Base-by-base conservation (phyloP, 768 basidiomycete species). In the Tricholoma furcatifolium region DNA sequence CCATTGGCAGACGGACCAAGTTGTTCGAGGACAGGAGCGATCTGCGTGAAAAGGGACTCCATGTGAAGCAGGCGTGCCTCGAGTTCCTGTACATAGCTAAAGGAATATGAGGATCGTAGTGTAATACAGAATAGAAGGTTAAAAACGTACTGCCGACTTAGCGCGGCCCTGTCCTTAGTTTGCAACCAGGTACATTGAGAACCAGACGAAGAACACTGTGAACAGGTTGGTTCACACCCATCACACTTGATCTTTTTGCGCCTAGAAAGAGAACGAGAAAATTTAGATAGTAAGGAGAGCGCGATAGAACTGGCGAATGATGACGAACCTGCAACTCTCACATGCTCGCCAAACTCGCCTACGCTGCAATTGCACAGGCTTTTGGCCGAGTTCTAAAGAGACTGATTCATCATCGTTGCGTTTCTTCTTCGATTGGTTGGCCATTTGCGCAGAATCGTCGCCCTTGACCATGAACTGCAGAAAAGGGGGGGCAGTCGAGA, bases 231-330 rank as follows among this genome's bases (percentile, higher is more conserved):
- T 65, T 93, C 91, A 62, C 75, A 81, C 58, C 91, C 91, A 72
- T 93, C 91, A 70, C 91, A 93, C 68, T 93, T 93, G 67, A 93
- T 92, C 79, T 93, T 93, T 82, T 93, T 93, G 59, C 90, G 84
- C 56, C 91, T 91, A 67, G 52, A 36, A 50, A 58, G 56, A 52
- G 50, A 50, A 47, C 58, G 50, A 50, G 52, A 54, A 44, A 57
- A 46, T 38, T 43, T 39, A 27, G 15, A 18, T 32, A 58, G 47
- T 52, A 41, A 55, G 49, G 38, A 36, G 9, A 32, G 18, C 20
- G 45, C 60, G 65, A 67, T 62, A 51, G 43, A 40, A 43, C 32
- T 39, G 30, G n/a, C n/a, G 50, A 57, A 58, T 56, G 56, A 39
- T 55, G 34, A 75, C 82, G 43, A 56, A 86, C 91, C 91, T 84